phyloP scores from a whole-genome alignment of 768 basidiomycete species.

The Auriscalpium orientale region DNA sequence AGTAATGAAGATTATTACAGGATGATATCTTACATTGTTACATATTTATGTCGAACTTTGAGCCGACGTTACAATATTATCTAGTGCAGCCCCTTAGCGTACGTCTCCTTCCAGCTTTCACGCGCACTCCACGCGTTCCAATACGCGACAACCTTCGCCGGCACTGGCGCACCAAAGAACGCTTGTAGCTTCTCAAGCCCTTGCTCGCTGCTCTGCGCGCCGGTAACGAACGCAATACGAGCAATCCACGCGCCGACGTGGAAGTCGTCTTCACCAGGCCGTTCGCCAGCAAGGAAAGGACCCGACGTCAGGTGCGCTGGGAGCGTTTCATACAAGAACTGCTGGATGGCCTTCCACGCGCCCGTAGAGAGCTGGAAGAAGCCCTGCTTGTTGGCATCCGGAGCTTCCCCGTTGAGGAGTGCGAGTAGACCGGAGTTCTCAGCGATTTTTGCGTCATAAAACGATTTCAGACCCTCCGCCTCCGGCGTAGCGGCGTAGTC shows the following conservation, averaged over 20 bases:
- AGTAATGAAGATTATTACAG: not conserved
- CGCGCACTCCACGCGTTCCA: slow-evolving; percentile 38
- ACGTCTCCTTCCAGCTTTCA: slow-evolving; percentile 34
- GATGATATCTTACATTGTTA: not conserved
- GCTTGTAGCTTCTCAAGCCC: slow-evolving; percentile 32
- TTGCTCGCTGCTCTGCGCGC: slow-evolving; percentile 29
- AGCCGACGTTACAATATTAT: too few relatives aligned
- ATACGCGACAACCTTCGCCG: slow-evolving; percentile 32
- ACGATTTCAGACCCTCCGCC: slow-evolving; percentile 30
- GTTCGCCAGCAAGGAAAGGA: slow-evolving; percentile 40
- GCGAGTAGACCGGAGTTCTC: slow-evolving; percentile 33
- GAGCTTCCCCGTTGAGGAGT: slow-evolving; percentile 32
- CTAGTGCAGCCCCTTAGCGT: slow-evolving; percentile 19
- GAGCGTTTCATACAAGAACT: slow-evolving; percentile 34
- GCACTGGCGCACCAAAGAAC: slow-evolving; percentile 29
- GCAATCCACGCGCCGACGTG: slow-evolving; percentile 48
- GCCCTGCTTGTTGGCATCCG: slow-evolving; percentile 25
- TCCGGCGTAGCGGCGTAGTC: slow-evolving; percentile 28
- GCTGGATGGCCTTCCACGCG: slow-evolving; percentile 31
- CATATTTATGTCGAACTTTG: too few relatives aligned
- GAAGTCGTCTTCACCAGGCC: slow-evolving; percentile 47
- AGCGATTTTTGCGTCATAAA: slow-evolving; percentile 37
- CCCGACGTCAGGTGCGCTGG: slow-evolving; percentile 32
- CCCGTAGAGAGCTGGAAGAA: slow-evolving; percentile 33
- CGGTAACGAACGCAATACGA: slow-evolving; percentile 33